Percentiles rank a stretch among this genome's conserved stretches.
Evolutionary conservation across 148 eudicot species (phyloP).

Genomic region (Pharnaceum exiguum): DNA sequence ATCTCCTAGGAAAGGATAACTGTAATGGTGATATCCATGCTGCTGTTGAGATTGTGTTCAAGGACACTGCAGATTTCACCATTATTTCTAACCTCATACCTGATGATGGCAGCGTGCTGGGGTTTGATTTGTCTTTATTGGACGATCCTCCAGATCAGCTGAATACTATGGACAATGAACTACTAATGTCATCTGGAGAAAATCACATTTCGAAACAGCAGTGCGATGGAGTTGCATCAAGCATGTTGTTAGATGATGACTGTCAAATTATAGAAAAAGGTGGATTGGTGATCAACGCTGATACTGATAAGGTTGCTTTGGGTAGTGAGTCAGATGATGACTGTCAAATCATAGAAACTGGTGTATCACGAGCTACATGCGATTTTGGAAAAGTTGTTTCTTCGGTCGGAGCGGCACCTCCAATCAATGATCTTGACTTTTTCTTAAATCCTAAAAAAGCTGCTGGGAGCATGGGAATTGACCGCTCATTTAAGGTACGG

Average conservation of each 20-base stretch:
- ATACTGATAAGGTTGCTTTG: slow-evolving; percentile 16
- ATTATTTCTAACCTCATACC: slow-evolving; percentile 19
- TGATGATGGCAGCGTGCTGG: slow-evolving; percentile 30
- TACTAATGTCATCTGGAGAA: slow-evolving; percentile 30
- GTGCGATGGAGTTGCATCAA: slow-evolving; percentile 17
- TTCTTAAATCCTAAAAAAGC: slow-evolving; percentile 55
- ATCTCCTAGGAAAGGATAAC: slow-evolving; percentile 47
- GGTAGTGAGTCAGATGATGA: slow-evolving; percentile 29
- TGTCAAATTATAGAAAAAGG: slow-evolving; percentile 14
- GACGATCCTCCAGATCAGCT: slow-evolving; percentile 27
- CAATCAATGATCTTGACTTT: slow-evolving; percentile 63
- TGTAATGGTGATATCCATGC: slow-evolving; percentile 32
- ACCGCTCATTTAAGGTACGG: slow-evolving; percentile 21
- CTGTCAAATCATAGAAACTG: slow-evolving; percentile 29
- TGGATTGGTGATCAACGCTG: slow-evolving; percentile 16
- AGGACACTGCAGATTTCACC: slow-evolving; percentile 38
- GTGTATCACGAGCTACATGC: slow-evolving; percentile 21
- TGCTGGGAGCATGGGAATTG: slow-evolving; percentile 21
- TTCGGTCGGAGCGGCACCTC: slow-evolving; percentile 29
- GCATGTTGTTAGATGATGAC: slow-evolving; percentile 17
- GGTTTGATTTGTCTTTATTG: slow-evolving; percentile 45
- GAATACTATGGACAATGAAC: slow-evolving; percentile 34
- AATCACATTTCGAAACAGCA: slow-evolving; percentile 15
- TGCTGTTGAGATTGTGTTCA: slow-evolving; percentile 42
- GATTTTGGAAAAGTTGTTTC: slow-evolving; percentile 22